These are phyloP conservation scores for Monosporascus cannonballus DNA, from an alignment of 2,329 filamentous ascomycete species.

Conservation along the genomic window DNA sequence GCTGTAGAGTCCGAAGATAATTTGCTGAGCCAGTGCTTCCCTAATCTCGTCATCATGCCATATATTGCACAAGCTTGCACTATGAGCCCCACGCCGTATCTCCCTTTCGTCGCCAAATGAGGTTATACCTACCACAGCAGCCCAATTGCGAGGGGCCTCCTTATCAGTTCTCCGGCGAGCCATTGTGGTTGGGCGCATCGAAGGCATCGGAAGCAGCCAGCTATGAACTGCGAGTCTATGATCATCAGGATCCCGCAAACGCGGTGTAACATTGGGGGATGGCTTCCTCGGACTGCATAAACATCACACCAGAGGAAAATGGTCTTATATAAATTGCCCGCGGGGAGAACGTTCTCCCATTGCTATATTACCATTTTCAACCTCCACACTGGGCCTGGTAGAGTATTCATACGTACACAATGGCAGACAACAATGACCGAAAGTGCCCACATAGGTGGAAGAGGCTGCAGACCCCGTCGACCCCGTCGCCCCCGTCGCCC, in stretches of 20 bases:
- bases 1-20: too few relatives aligned
- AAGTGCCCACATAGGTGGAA: background rate
- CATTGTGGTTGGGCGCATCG: background rate
- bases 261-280: too few relatives aligned
- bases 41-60: background rate
- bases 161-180: background rate
- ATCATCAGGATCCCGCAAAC: background rate
- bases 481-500: background rate
- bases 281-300: too few relatives aligned
- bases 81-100: background rate
- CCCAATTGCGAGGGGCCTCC: background rate
- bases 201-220: background rate
- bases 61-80: background rate
- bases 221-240: background rate
- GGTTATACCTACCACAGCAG: background rate
- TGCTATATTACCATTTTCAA: too few relatives aligned
- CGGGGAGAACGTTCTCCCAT: too few relatives aligned
- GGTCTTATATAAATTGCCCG: too few relatives aligned
- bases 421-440: background rate
- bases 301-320: too few relatives aligned
- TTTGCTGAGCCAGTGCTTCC: too few relatives aligned
- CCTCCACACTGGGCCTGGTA: too few relatives aligned
- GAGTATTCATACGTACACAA: background rate
- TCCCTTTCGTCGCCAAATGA: background rate
- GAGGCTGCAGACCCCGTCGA: background rate